A percentile compares a stretch with the other conserved stretches of the same genome.
Evolutionary conservation across 73 alveolate species (phyloP).

Genomic region (Paramecium pentaurelia): DNA sequence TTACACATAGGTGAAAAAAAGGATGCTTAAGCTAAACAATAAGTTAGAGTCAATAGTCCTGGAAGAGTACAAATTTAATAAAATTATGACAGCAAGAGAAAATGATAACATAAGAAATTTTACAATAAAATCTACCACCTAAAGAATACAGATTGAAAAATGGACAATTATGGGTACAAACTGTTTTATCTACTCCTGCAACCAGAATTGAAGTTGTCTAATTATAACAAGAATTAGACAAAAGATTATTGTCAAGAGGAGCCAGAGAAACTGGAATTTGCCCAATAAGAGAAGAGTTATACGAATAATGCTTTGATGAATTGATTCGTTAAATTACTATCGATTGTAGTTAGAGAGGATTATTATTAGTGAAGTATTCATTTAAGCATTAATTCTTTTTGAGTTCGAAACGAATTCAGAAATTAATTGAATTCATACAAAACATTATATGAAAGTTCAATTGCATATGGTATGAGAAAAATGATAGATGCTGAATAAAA

Average conservation of each 20-base stretch:
- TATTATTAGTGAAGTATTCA: slow-evolving; percentile 49
- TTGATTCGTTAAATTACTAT: slow-evolving; percentile 71
- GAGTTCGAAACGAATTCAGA: slow-evolving; percentile 57
- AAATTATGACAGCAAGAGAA: slow-evolving; percentile 42
- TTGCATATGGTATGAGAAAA: slow-evolving; percentile 98
- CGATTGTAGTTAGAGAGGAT: slow-evolving; percentile 66
- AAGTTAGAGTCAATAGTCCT: slow-evolving; percentile 11
- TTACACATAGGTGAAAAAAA: background rate
- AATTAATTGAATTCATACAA: slow-evolving; percentile 83
- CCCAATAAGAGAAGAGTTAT: slow-evolving; percentile 85
- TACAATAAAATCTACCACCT: slow-evolving; percentile 72
- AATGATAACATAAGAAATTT: slow-evolving; percentile 57
- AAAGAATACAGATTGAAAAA: slow-evolving; percentile 72
- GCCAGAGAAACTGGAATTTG: slow-evolving; percentile 87
- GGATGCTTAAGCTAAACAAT: background rate
- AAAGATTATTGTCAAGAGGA: slow-evolving; percentile 62
- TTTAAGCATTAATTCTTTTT: background rate
- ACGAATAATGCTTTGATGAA: slow-evolving; percentile 80
- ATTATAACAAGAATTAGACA: slow-evolving; percentile 72
- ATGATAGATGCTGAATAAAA: slow-evolving; percentile 65
- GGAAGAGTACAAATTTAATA: background rate
- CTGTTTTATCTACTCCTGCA: slow-evolving; percentile 85
- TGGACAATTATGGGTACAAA: slow-evolving; percentile 80
- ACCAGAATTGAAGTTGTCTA: slow-evolving; percentile 77
- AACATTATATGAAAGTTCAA: slow-evolving; percentile 94